These are phyloP conservation scores for Penicillium malachiteum DNA, from an alignment of 495 filamentous ascomycete species.

Conservation along the genomic window DNA sequence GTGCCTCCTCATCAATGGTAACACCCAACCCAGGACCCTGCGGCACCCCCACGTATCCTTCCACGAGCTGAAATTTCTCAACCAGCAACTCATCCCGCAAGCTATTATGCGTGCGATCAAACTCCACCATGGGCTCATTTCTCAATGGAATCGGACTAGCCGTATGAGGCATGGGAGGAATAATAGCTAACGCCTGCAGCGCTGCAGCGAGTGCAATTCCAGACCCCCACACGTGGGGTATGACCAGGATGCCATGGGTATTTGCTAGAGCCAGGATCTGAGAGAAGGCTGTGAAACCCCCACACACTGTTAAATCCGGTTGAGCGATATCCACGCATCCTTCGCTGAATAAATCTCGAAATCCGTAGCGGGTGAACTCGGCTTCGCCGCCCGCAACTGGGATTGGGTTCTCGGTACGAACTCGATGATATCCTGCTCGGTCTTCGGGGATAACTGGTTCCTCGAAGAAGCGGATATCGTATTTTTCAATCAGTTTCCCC, in stretches of 20 bases:
- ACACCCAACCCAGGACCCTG: not conserved
- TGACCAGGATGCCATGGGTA: not conserved
- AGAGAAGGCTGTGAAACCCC: not conserved
- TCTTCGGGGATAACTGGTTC: not conserved
- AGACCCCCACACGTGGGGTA: not conserved
- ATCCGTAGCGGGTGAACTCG: not conserved
- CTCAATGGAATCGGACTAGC: not conserved
- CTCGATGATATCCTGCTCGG: not conserved
- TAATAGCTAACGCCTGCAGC: not conserved
- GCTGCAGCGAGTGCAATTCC: not conserved
- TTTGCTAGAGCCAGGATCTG: not conserved
- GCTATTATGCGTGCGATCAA: not conserved
- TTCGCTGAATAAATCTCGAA: not conserved
- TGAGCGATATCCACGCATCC: not conserved
- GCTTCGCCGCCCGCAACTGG: not conserved
- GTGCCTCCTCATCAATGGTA: not conserved
- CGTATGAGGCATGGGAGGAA: not conserved
- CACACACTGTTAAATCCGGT: not conserved
- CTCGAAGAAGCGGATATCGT: not conserved
- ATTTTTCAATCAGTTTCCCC: not conserved
- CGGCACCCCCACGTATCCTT: not conserved
- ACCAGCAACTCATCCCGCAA: not conserved
- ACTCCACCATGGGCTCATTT: not conserved
- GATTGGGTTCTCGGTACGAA: not conserved
- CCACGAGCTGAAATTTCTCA: not conserved